Conservation (phyloP, 768 basidiomycete genomes). For the Leccinum rimulosum region DNA sequence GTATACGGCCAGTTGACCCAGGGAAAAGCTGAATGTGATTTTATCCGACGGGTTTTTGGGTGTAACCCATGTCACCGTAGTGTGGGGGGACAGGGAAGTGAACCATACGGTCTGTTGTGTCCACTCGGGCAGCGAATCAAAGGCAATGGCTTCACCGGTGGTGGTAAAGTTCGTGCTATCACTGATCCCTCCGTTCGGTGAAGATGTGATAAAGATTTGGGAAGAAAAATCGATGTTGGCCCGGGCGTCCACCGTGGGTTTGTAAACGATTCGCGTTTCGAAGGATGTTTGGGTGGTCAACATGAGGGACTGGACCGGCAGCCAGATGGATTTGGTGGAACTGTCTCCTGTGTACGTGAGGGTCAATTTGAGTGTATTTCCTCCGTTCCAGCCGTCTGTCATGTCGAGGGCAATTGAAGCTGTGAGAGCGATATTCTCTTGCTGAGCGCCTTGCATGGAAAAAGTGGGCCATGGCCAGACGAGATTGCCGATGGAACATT, state of each 20-base stretch:
- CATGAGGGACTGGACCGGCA: slow-evolving; percentile 63
- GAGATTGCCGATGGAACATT: slow-evolving; percentile 63
- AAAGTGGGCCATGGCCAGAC: slow-evolving; percentile 63
- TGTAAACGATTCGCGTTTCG: slow-evolving; percentile 53
- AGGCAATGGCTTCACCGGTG: slow-evolving; percentile 26
- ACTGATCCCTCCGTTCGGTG: slow-evolving; percentile 7
- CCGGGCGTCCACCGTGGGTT: slow-evolving; percentile 34
- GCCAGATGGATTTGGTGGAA: slow-evolving; percentile 54
- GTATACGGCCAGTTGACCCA: slow-evolving; percentile 65
- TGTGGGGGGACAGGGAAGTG: slow-evolving; percentile 11
- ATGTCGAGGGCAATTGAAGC: slow-evolving; percentile 47
- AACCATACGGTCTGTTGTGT: slow-evolving; percentile 47
- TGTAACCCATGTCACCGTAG: slow-evolving; percentile 45
- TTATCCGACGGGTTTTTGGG: slow-evolving; percentile 41
- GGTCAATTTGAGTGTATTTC: slow-evolving; percentile 51
- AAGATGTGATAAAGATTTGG: slow-evolving; percentile 38
- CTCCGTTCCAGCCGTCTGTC: slow-evolving; percentile 72
- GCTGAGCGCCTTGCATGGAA: slow-evolving; percentile 47
- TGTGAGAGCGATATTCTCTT: slow-evolving; percentile 36
- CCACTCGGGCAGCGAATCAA: slow-evolving; percentile 50
- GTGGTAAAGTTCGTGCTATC: slow-evolving; percentile 22
- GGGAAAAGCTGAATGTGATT: slow-evolving; percentile 44
- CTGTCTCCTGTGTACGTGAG: slow-evolving; percentile 45
- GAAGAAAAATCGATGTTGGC: slow-evolving; percentile 42
- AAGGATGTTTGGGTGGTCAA: slow-evolving; percentile 46